Evolutionary conservation across 768 basidiomycete species (phyloP), one percentile per base, ranked within the genome.

Genomic region (Austroboletus eburneus): DNA sequence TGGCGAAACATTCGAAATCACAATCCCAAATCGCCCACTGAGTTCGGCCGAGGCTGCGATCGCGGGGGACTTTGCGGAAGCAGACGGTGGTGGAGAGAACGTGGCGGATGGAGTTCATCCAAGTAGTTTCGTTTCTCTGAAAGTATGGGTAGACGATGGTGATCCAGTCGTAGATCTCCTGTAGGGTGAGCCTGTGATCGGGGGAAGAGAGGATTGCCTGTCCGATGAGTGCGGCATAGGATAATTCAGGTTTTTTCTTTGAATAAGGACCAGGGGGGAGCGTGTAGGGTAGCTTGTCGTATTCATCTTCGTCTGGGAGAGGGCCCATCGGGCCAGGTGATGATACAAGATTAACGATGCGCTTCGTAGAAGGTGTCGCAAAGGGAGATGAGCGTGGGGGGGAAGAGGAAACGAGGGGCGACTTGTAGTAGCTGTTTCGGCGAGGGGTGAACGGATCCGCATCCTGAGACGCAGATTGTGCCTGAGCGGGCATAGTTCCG

Each of bases 61-160:
- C 84, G 18, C 92, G 73, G 3, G 82, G 79, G 0, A 86, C 80
- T 57, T 95, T 96, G 52, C 91, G 81, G 66, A 96, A 97, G 57
- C 86, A 87, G 30, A 86, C 80, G 36, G 94, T 95, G 3, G 93
- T 91, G 53, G 89, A 92, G 21, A 98, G 76, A 39, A 94, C 93
- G 67, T 98, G 94, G n/a, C 95, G 80, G 49, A 98, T 91, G 45
- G 91, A 94, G 67, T 96, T 96, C 82, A 94, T 93, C 95, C 95
- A 98, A 6, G 92, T 95, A 4, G 86, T 80, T 58, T 97, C 93
- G 18, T 87, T 86, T 48, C 88, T 85, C 67, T 91, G 91, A 71
- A 91, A 99, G 62, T 85, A 83, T 7, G 96, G 94, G 67, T 92
- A 94, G 9, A 90, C 89, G 34, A 87, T 88, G 38, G 90, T 91